These are phyloP conservation scores for Penicillium concentricum DNA, from an alignment of 2,329 filamentous ascomycete genomes.

Conservation along the genomic window DNA sequence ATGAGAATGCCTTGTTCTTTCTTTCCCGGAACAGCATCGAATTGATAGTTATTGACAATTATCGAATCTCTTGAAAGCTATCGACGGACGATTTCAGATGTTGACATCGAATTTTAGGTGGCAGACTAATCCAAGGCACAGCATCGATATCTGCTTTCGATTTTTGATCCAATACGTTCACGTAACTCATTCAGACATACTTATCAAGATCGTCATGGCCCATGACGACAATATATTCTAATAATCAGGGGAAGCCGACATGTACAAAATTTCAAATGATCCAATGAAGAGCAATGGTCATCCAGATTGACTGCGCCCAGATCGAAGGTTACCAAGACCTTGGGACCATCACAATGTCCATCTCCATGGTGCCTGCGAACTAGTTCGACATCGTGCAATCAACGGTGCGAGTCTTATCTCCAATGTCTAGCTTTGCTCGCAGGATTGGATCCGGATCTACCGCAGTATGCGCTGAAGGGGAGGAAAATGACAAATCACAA, in stretches of 20 bases:
- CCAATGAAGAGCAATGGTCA: background rate
- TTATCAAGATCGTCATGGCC: constrained; percentile 3
- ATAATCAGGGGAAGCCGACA: background rate
- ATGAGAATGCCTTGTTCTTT: background rate
- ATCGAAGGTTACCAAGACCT: constrained; percentile 8
- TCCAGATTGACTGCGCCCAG: background rate
- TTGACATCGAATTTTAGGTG: background rate
- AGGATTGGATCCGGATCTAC: background rate
- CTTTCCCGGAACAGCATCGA: background rate
- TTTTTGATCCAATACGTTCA: background rate
- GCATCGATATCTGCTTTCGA: background rate
- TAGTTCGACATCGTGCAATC: constrained; percentile 9
- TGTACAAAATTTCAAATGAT: background rate
- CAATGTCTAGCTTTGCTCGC: background rate
- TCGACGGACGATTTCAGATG: background rate
- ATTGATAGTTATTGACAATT: background rate
- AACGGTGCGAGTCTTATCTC: constrained; percentile 16
- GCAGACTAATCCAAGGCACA: background rate
- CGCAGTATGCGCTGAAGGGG: constrained; percentile 1
- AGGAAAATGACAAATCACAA: constrained; percentile 11
- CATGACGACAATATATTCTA: background rate
- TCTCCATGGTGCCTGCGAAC: background rate
- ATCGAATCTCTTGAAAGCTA: background rate
- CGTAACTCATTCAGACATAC: background rate
- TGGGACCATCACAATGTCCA: background rate